Evolutionary conservation across 768 basidiomycete genomes (phyloP).

Genomic region (Thelephora aurantiotincta): DNA sequence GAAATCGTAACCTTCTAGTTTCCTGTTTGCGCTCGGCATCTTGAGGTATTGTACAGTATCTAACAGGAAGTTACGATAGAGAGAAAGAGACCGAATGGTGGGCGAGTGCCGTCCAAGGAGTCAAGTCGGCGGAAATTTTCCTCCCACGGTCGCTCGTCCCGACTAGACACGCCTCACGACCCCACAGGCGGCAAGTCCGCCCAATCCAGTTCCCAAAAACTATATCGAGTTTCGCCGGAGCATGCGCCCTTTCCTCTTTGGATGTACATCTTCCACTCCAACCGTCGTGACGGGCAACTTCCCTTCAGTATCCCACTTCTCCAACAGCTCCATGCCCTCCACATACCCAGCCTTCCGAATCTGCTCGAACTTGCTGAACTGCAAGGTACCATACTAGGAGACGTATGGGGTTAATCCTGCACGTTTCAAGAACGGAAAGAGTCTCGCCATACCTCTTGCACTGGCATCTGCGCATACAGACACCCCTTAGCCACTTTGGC

Average conservation of each 20-base stretch:
- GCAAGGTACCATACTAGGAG: constrained; percentile 67
- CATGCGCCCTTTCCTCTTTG: constrained; percentile 59
- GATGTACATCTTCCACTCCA: constrained; percentile 35
- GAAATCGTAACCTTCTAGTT: constrained; percentile 70
- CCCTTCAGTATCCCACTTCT: constrained; percentile 73
- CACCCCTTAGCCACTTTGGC: constrained; percentile 86
- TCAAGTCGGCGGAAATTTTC: no score
- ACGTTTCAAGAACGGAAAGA: neutral
- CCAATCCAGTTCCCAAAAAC: neutral
- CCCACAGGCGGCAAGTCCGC: no score
- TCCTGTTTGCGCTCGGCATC: constrained; percentile 14
- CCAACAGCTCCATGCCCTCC: constrained; percentile 56
- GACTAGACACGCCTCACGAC: no score
- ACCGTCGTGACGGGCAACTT: constrained; percentile 64
- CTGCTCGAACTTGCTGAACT: constrained; percentile 82
- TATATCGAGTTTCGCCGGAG: constrained; percentile 64
- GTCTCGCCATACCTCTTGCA: constrained; percentile 54
- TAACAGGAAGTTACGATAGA: no score
- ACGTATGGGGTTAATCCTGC: constrained; percentile 1
- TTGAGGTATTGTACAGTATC: no score
- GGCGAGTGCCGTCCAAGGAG: no score
- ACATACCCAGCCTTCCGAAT: constrained; percentile 72
- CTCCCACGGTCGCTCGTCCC: no score
- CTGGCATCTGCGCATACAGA: constrained; percentile 89
- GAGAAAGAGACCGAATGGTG: no score